Conservation (phyloP, 2,329 filamentous ascomycete species). For the Lasiodiplodia hormozganensis region DNA sequence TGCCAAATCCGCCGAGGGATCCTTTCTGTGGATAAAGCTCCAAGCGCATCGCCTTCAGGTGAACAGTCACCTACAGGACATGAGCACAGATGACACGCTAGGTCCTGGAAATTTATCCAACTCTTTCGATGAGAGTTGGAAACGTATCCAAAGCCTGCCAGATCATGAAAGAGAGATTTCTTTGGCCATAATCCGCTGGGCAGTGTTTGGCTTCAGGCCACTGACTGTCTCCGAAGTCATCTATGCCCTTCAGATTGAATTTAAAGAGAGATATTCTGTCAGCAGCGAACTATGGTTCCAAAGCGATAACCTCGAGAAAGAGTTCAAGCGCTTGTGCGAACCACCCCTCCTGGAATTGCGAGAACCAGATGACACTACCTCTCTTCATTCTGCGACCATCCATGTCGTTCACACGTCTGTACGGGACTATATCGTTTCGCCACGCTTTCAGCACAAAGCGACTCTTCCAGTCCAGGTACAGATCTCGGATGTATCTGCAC, state of each 20-base stretch:
- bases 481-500: neutral
- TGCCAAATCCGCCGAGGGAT: neutral
- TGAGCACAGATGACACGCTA: neutral
- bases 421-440: neutral
- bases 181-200: neutral
- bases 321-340: neutral
- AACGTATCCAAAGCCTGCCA: neutral
- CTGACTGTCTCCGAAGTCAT: neutral
- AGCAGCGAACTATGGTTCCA: neutral
- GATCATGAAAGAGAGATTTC: neutral
- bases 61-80: neutral
- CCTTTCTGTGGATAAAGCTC: neutral
- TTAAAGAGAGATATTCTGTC: no score
- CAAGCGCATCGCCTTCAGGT: neutral
- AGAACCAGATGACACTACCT: neutral
- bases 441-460: neutral
- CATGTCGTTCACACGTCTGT: neutral
- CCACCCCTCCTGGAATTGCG: neutral
- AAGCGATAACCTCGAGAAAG: neutral
- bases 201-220: neutral
- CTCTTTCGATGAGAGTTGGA: neutral
- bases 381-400: neutral
- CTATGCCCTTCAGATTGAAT: neutral
- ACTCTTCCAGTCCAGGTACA: neutral
- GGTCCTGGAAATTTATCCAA: neutral